Evolutionary conservation across 768 basidiomycete species (phyloP), one percentile per base, ranked within the genome.

Genomic region (Nevesoporus exiguus): DNA sequence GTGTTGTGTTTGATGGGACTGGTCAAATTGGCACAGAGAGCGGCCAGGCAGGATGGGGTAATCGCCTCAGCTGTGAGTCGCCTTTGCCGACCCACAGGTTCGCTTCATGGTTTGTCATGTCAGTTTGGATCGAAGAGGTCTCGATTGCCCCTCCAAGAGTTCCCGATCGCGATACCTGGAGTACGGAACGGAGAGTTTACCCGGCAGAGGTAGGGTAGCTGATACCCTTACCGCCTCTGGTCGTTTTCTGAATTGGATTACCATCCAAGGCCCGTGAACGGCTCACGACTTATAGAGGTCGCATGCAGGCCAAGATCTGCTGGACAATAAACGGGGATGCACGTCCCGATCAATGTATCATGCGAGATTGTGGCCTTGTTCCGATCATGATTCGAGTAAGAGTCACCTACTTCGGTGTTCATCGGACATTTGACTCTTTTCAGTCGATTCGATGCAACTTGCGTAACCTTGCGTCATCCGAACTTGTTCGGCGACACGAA

Each of bases 331-430:
- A 79, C 25, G 71, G 71, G 33, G 79, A 84, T 51, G 82, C 81
- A n/a, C 83, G 86, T 46, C 76, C 77, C 8, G 80, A 87, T 49
- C 83, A 85, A 61, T 79, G 81, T 56, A 80, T 85, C 37, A 86
- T 74, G 47, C 74, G 87, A 62, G 96, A 98, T 53, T 94, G 95
- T 67, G 97, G 97, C 53, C 77, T 92, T 31, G 76, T 98, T 15
- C 97, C 97, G 4, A 87, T 99, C 72, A 98, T 99, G 97, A 88
- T 97, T 73, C 84, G 93, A 67, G 93, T 95, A 71, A 66, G 92
- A 77, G 29, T 34, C 13, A 14, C 29, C 7, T 47, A 29, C n/a
- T 44, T 47, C 33, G 24, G 25, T 51, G 15, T 4, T 5, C 22
- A 19, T 45, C 5, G 15, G 30, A 31, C 19, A 39, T 47, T 29